Evolutionary conservation across 176 grass and related monocot species (phyloP).

Genomic region (Carex pumila): DNA sequence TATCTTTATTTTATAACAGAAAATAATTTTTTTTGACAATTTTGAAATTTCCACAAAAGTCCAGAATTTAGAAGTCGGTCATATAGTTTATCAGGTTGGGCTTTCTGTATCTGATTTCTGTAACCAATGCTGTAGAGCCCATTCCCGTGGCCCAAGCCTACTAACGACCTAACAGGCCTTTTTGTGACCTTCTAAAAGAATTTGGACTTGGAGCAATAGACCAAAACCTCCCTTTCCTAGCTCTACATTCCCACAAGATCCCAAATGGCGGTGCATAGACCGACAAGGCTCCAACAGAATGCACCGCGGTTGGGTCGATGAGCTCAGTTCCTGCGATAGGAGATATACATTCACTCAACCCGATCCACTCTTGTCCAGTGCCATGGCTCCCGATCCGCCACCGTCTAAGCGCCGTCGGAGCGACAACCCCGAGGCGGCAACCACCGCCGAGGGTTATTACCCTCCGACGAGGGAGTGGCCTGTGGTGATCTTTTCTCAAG

Average conservation of each 20-base stretch:
- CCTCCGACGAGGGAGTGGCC: constrained; percentile 17
- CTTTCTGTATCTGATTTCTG: not conserved
- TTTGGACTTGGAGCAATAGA: not conserved
- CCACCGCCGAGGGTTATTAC: not conserved
- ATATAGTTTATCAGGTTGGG: no score
- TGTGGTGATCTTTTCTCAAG: constrained; percentile 46
- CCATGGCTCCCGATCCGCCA: constrained; percentile 1
- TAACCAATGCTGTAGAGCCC: not conserved
- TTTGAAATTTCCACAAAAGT: no score
- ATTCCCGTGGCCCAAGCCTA: no score
- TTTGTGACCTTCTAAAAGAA: not conserved
- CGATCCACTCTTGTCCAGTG: not conserved
- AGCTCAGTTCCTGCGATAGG: not conserved
- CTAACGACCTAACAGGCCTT: no score
- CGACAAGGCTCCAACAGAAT: not conserved
- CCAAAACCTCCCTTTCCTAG: not conserved
- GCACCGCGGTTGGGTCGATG: not conserved
- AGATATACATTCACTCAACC: not conserved
- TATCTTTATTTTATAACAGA: no score
- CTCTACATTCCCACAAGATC: not conserved
- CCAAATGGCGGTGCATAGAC: not conserved
- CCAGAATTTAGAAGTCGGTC: no score
- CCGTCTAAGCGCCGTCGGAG: constrained; percentile 14
- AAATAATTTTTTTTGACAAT: no score
- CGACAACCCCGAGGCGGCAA: not conserved